Conservation (phyloP, 1,139 yeast species). For the Meyerozyma guilliermondii region DNA sequence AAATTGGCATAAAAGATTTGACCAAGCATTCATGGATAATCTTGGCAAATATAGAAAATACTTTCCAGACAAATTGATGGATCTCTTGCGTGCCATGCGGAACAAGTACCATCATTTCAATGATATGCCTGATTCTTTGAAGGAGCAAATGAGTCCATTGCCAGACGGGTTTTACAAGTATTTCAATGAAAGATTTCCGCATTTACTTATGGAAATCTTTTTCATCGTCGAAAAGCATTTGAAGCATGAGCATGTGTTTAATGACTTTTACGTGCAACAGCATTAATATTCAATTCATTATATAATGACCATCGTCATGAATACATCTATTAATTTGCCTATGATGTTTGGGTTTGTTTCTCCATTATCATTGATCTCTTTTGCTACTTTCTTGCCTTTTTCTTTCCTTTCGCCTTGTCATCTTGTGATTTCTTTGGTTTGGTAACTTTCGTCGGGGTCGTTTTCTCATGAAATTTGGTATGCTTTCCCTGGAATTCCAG, state of each 20-base stretch:
- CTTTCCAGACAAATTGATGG: conserved; percentile 72
- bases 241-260: conserved; percentile 56
- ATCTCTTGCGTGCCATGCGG: conserved; percentile 79
- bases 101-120: conserved; percentile 92
- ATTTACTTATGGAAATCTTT: conserved; percentile 70
- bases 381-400: conserved; percentile 4
- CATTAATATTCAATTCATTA: neutral
- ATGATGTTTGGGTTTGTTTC: too few relatives aligned
- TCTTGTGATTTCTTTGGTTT: conserved; percentile 2
- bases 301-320: neutral
- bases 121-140: conserved; percentile 68
- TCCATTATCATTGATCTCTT: too few relatives aligned
- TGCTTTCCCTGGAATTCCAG: conserved; percentile 43
- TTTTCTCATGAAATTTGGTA: conserved; percentile 41
- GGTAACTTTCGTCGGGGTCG: conserved; percentile 1
- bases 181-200: conserved; percentile 72
- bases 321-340: too few relatives aligned
- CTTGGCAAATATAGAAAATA: conserved; percentile 90
- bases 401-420: conserved; percentile 5
- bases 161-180: conserved; percentile 82
- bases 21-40: conserved; percentile 66
- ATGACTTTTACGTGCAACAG: conserved; percentile 35
- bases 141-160: conserved; percentile 63
- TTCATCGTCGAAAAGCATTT: conserved; percentile 55
- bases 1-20: conserved; percentile 81